Conservation (phyloP, 2,329 filamentous ascomycete species). For the Xylariaceae sp. region DNA sequence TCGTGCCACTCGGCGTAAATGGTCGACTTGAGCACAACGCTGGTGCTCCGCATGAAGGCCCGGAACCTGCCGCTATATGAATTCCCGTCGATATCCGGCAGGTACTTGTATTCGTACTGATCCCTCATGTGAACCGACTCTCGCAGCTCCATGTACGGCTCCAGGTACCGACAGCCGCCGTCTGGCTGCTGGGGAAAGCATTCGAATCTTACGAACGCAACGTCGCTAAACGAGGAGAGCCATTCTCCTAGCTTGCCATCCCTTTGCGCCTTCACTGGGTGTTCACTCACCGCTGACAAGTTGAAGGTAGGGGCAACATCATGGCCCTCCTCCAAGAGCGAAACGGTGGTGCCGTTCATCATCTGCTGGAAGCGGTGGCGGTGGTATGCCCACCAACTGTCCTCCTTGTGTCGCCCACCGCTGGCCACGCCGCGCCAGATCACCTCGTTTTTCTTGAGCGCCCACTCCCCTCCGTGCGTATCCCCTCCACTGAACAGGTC, state of each 20-base stretch:
- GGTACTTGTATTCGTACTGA: slow-evolving; percentile 58
- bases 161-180: slow-evolving; percentile 38
- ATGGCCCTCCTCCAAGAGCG: slow-evolving; percentile 40
- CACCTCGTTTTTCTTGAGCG: slow-evolving; percentile 49
- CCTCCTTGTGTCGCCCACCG: slow-evolving; percentile 45
- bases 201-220: slow-evolving; percentile 41
- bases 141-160: slow-evolving; percentile 35
- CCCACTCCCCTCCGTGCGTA: slow-evolving; percentile 53
- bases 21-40: slow-evolving; percentile 65
- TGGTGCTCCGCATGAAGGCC: slow-evolving; percentile 59
- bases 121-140: slow-evolving; percentile 41
- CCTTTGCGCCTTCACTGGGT: slow-evolving; percentile 37
- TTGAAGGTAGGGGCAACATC: slow-evolving; percentile 44
- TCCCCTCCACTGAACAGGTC: slow-evolving; percentile 53
- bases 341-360: slow-evolving; percentile 58
- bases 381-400: slow-evolving; percentile 65
- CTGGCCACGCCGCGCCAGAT: slow-evolving; percentile 63
- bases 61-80: slow-evolving; percentile 60
- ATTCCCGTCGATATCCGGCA: slow-evolving; percentile 69
- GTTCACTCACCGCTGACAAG: slow-evolving; percentile 36
- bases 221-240: slow-evolving; percentile 39
- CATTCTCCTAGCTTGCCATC: slow-evolving; percentile 39
- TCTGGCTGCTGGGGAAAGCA: slow-evolving; percentile 33
- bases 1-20: slow-evolving; percentile 75
- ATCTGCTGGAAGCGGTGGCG: slow-evolving; percentile 64